These are phyloP conservation scores for Trichomonascus vanleenenianus DNA, from an alignment of 805 yeast species.

Conservation along the genomic window DNA sequence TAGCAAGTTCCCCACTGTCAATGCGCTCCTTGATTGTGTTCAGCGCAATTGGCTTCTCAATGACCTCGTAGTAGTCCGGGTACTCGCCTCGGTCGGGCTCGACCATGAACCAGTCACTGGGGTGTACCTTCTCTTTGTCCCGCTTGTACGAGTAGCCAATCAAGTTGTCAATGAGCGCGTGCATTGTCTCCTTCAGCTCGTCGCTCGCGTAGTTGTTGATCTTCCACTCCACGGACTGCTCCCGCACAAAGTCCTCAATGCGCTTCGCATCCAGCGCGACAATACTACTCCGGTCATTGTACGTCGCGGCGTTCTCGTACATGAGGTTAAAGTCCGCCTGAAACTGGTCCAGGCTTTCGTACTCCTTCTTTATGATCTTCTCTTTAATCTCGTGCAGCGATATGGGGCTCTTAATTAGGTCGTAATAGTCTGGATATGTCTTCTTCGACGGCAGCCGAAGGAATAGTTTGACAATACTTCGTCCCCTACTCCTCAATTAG, in stretches of 20 bases:
- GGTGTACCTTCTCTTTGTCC: constrained; percentile 24
- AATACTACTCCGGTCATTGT: constrained; percentile 58
- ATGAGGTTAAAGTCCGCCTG: constrained; percentile 56
- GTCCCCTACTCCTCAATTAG: constrained; percentile 1
- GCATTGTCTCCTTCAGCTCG: constrained; percentile 19
- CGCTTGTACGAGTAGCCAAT: constrained; percentile 28
- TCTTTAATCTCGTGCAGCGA: constrained; percentile 48
- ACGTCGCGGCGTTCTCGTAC: constrained; percentile 62
- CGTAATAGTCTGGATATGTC: constrained; percentile 79
- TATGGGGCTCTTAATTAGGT: constrained; percentile 51
- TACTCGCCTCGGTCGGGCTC: constrained; percentile 62
- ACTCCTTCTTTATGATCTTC: constrained; percentile 32
- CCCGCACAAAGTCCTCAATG: constrained; percentile 49
- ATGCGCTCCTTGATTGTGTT: constrained; percentile 47
- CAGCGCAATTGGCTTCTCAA: constrained; percentile 69
- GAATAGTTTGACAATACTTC: constrained; percentile 31
- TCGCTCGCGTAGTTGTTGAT: constrained; percentile 7
- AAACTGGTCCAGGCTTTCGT: constrained; percentile 33
- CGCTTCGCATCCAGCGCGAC: constrained; percentile 59
- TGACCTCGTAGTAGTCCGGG: constrained; percentile 73
- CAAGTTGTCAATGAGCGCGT: constrained; percentile 31
- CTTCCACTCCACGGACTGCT: constrained; percentile 27
- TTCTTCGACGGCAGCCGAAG: constrained; percentile 62
- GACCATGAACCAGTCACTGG: constrained; percentile 67
- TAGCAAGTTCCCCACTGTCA: constrained; percentile 43